phyloP scores from a whole-genome alignment of 2,329 filamentous ascomycete species.

The Colletotrichum abscissum region DNA sequence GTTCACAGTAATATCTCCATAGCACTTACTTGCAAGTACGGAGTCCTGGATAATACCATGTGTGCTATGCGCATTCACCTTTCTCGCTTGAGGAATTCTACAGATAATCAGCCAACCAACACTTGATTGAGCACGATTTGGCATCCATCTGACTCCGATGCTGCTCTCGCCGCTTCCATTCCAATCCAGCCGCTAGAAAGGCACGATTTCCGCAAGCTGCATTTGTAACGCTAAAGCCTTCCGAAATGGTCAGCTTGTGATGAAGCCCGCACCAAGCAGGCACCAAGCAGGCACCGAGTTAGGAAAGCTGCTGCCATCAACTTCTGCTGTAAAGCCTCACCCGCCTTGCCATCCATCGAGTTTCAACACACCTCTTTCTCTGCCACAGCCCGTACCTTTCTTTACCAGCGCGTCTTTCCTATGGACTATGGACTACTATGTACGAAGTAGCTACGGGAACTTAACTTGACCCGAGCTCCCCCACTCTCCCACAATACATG shows the following conservation, averaged over 20 bases:
- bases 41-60: too few relatives aligned
- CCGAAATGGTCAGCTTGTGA: not conserved
- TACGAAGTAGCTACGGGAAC: not conserved
- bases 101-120: not conserved
- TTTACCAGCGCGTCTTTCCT: too few relatives aligned
- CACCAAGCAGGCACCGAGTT: not conserved
- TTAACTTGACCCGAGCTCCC: not conserved
- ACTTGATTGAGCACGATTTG: not conserved
- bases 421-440: too few relatives aligned
- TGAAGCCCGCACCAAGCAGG: slow-evolving; percentile 6
- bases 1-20: not conserved
- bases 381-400: too few relatives aligned
- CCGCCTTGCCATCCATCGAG: not conserved
- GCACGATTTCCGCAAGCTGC: slow-evolving; percentile 12
- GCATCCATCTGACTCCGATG: not conserved
- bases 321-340: slow-evolving; percentile 7
- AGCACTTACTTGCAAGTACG: not conserved
- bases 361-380: not conserved
- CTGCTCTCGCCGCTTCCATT: slow-evolving; percentile 15
- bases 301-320: slow-evolving; percentile 7
- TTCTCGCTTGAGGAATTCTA: not conserved
- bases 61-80: not conserved
- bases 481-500: not conserved
- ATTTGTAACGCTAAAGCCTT: not conserved
- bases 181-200: slow-evolving; percentile 12